A percentile compares a stretch with the other conserved stretches of the same genome.
phyloP scores from a whole-genome alignment of 2,329 filamentous ascomycete species.

The Colletotrichum trifolii region DNA sequence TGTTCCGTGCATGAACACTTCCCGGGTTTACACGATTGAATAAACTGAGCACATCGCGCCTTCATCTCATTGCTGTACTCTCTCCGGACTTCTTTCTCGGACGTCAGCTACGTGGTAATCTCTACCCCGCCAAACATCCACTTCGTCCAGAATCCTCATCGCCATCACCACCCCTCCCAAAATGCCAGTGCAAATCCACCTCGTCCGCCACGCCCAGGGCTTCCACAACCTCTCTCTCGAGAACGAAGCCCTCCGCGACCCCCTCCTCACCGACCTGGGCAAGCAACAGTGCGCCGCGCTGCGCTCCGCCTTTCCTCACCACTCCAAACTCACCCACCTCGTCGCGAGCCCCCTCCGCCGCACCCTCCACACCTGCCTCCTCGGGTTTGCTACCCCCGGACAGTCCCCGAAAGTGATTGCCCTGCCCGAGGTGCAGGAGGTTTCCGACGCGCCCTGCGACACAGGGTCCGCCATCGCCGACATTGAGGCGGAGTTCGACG shows the following conservation, averaged over 20 bases:
- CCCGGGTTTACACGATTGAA: neutral
- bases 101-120: neutral
- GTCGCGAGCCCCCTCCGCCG: slow-evolving; percentile 83
- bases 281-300: slow-evolving; percentile 78
- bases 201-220: slow-evolving; percentile 81
- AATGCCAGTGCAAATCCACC: slow-evolving; percentile 69
- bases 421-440: slow-evolving; percentile 83
- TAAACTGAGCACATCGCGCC: slow-evolving; percentile 6
- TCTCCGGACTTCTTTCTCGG: neutral
- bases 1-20: too few species aligned
- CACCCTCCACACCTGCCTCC: slow-evolving; percentile 81
- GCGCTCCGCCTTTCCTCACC: slow-evolving; percentile 70
- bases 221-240: slow-evolving; percentile 80
- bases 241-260: slow-evolving; percentile 81
- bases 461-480: slow-evolving; percentile 69
- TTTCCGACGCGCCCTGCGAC: slow-evolving; percentile 80
- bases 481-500: slow-evolving; percentile 70
- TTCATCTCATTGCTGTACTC: neutral
- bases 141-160: neutral
- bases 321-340: slow-evolving; percentile 74
- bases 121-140: neutral
- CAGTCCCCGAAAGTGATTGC: slow-evolving; percentile 62
- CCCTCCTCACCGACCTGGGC: slow-evolving; percentile 80
- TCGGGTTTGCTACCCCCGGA: slow-evolving; percentile 70
- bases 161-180: slow-evolving; percentile 15